These are phyloP conservation scores for Amanita pseudoporphyria DNA, from an alignment of 768 basidiomycete species.

Conservation along the genomic window DNA sequence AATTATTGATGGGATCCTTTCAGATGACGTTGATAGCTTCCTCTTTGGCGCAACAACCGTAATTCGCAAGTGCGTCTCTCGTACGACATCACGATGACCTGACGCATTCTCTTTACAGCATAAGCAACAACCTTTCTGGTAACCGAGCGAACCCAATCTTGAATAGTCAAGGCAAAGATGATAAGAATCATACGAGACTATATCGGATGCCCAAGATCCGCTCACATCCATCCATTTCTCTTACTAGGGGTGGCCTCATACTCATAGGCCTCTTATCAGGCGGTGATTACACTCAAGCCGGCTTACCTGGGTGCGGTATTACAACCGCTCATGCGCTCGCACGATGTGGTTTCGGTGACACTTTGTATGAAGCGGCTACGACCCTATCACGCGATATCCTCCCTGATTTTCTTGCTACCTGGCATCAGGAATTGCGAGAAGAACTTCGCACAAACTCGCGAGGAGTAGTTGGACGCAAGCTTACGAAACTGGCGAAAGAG, in stretches of 20 bases:
- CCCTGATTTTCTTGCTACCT: too few species aligned
- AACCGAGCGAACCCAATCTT: conserved; percentile 54
- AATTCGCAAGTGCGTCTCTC: conserved; percentile 63
- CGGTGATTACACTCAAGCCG: conserved; percentile 79
- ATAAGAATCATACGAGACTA: conserved; percentile 57
- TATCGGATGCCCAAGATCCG: conserved; percentile 34
- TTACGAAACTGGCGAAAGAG: too few species aligned
- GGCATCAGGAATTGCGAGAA: too few species aligned
- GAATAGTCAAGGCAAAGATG: conserved; percentile 59
- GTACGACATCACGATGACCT: conserved; percentile 10
- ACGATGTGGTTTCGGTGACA: conserved; percentile 71
- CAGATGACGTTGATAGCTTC: conserved; percentile 92
- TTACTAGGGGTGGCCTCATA: conserved; percentile 68
- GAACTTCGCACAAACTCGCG: too few species aligned
- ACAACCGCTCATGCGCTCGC: conserved; percentile 72
- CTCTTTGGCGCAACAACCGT: conserved; percentile 81
- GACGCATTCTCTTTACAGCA: conserved; percentile 25
- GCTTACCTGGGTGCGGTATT: conserved; percentile 57
- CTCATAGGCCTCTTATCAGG: conserved; percentile 82
- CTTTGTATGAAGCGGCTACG: conserved; percentile 49
- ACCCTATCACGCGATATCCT: conserved; percentile 36
- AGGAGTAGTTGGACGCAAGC: too few species aligned
- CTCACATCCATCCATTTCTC: conserved; percentile 28
- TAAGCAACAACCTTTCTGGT: conserved; percentile 64
- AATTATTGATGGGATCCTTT: conserved; percentile 78